Conservation (phyloP, 2,329 filamentous ascomycete genomes). For the Stemphylium lycopersici region DNA sequence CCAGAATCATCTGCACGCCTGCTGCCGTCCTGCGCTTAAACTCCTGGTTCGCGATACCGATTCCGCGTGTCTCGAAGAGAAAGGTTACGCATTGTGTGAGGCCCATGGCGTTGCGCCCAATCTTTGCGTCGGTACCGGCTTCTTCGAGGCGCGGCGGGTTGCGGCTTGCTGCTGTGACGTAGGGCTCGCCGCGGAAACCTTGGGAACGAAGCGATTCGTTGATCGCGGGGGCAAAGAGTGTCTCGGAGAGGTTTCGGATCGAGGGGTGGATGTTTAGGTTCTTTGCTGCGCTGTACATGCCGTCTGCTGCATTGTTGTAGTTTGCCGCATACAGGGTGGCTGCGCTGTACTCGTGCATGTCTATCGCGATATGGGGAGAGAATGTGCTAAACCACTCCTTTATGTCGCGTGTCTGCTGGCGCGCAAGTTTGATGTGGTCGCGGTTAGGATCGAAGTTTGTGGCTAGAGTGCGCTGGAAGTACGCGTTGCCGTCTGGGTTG, state of each 20-base stretch:
- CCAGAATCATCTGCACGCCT: slow-evolving; percentile 43
- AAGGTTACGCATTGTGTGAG: slow-evolving; percentile 45
- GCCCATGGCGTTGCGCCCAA: slow-evolving; percentile 47
- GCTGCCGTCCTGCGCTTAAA: slow-evolving; percentile 42
- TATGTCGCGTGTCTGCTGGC: slow-evolving; percentile 45
- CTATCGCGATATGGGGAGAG: slow-evolving; percentile 43
- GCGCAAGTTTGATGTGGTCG: slow-evolving; percentile 46
- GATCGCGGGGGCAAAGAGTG: slow-evolving; percentile 43
- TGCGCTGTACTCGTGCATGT: slow-evolving; percentile 47
- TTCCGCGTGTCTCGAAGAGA: slow-evolving; percentile 46
- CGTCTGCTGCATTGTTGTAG: slow-evolving; percentile 45
- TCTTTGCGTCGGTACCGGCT: slow-evolving; percentile 46
- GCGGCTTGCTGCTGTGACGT: slow-evolving; percentile 38
- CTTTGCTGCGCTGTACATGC: slow-evolving; percentile 45
- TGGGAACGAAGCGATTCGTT: slow-evolving; percentile 32
- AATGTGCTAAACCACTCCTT: slow-evolving; percentile 42
- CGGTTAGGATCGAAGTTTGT: slow-evolving; percentile 49
- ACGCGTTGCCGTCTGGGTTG: slow-evolving; percentile 47
- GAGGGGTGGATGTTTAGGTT: slow-evolving; percentile 45
- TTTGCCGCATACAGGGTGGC: slow-evolving; percentile 32
- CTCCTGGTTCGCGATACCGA: slow-evolving; percentile 44
- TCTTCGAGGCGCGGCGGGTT: slow-evolving; percentile 36
- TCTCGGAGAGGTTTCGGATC: slow-evolving; percentile 45
- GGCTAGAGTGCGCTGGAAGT: slow-evolving; percentile 45
- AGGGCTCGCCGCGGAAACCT: slow-evolving; percentile 44